phyloP scores from a whole-genome alignment of 2,329 filamentous ascomycete genomes.

The Aureobasidium sp. region DNA sequence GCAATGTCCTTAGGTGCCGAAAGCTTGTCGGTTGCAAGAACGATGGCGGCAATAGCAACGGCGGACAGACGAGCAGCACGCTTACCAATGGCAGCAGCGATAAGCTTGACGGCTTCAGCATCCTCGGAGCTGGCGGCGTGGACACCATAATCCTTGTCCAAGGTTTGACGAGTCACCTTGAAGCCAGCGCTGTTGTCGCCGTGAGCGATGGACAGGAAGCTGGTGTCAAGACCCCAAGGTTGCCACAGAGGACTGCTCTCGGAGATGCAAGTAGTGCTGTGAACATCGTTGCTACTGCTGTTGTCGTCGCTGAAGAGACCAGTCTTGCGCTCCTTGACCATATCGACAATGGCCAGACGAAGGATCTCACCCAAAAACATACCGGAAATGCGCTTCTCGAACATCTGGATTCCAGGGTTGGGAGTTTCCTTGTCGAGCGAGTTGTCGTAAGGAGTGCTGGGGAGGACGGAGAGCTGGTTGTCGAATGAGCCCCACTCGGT shows the following conservation, averaged over 20 bases:
- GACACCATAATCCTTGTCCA: constrained; percentile 69
- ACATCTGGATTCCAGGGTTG: constrained; percentile 96
- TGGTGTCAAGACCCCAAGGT: constrained; percentile 85
- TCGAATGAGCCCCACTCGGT: constrained; percentile 99
- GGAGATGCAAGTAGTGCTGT: constrained; percentile 61
- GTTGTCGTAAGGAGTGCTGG: constrained; percentile 73
- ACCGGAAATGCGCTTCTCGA: constrained; percentile 94
- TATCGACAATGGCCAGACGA: constrained; percentile 62
- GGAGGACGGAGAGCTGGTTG: constrained; percentile 81
- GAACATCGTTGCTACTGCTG: constrained; percentile 57
- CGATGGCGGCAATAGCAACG: constrained; percentile 76
- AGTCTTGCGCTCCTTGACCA: constrained; percentile 58
- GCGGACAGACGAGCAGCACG: constrained; percentile 82
- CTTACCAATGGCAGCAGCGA: constrained; percentile 75
- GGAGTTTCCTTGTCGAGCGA: constrained; percentile 70
- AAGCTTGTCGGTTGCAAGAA: constrained; percentile 71
- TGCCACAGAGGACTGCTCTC: constrained; percentile 59
- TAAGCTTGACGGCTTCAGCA: constrained; percentile 75
- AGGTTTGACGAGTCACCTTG: constrained; percentile 63
- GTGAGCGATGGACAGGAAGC: constrained; percentile 79
- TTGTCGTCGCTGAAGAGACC: constrained; percentile 70
- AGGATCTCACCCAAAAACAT: constrained; percentile 98
- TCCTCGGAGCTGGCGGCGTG: constrained; percentile 72
- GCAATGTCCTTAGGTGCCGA: constrained; percentile 27
- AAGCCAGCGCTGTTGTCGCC: constrained; percentile 67